Evolutionary conservation across 1,284 basidiomycete species (phyloP), one percentile per base, ranked within the genome.

Genomic region (Ganoderma multipileum): DNA sequence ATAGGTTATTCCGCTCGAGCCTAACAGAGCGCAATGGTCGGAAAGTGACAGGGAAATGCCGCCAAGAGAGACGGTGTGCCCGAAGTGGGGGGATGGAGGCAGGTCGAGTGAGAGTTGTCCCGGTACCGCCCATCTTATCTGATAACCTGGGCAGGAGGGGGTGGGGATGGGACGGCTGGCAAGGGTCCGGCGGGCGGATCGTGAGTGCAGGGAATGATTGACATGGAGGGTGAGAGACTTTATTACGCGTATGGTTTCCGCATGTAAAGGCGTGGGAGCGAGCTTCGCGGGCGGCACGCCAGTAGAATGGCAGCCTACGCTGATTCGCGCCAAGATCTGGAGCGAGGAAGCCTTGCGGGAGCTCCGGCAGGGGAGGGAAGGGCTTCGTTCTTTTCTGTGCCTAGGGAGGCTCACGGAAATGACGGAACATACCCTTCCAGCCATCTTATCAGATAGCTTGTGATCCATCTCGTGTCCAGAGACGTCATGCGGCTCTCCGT

Each of bases 111-210:
- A 66, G 67, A 47, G 63, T 39, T 41, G 18, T 33, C 52, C 47
- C 18, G 52, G 11, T 16, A 26, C 28, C 12, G 63, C 68, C 66
- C 77, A 79, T 79, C 78, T 79, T 79, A 79, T 79, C 78, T 75
- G 78, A 79, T 79, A 70, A 38, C 39, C 52, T 4, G 38, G 30
- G 18, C 44, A 42, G 60, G 63, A 28, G 52, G 36, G 52, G 39
- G 38, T 36, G 38, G 55, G 68, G n/a, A 20, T 50, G n/a, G 8
- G 47, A 50, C 47, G 26, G 64, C 62, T 58, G 30, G 50, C 20
- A 38, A 42, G 50, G 55, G 44, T 54, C 33, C 30, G 61, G 61
- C 41, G 30, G 61, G 44, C 38, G 61, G 44, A 61, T 52, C 42
- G 52, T 50, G 44, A 63, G 60, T 60, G 54, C 47, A 57, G 64